Percentiles rank a stretch among this genome's conserved stretches.
These are phyloP conservation scores for Hansfordia pulvinata DNA, from an alignment of 2,329 filamentous ascomycete genomes.

Conservation along the genomic window DNA sequence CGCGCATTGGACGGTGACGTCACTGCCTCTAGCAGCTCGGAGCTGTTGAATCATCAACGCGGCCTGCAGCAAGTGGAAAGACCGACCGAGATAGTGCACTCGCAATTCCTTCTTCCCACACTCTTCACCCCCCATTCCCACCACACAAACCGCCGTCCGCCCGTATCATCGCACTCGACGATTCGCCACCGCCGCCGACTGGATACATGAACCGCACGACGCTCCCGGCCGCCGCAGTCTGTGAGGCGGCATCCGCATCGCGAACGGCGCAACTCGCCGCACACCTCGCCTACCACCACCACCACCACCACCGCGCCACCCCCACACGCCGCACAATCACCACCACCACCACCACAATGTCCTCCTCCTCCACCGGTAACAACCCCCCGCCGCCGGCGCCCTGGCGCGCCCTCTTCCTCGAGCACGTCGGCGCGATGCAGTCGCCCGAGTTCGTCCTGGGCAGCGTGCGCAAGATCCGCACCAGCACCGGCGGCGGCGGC, in stretches of 20 bases:
- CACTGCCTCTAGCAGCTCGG: too few relatives aligned
- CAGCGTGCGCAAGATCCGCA: slow-evolving; percentile 28
- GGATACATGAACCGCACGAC: too few relatives aligned
- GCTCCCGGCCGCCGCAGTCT: too few relatives aligned
- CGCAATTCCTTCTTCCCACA: too few relatives aligned
- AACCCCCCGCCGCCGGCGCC: slow-evolving; percentile 26
- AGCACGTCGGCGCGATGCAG: slow-evolving; percentile 32
- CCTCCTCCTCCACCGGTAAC: slow-evolving; percentile 7
- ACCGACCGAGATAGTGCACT: too few relatives aligned
- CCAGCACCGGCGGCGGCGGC: slow-evolving; percentile 5
- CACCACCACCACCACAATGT: slow-evolving; percentile 5
- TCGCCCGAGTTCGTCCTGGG: slow-evolving; percentile 35
- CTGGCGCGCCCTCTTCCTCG: slow-evolving; percentile 37
- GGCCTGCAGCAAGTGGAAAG: too few relatives aligned
- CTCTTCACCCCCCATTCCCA: too few relatives aligned
- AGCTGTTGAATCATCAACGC: too few relatives aligned
- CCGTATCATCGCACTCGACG: too few relatives aligned
- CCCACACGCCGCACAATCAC: slow-evolving; percentile 1
- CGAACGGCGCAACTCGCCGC: background rate
- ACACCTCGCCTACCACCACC: slow-evolving; percentile 2
- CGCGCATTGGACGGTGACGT: too few relatives aligned
- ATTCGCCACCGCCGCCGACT: too few relatives aligned
- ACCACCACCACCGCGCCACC: slow-evolving; percentile 5
- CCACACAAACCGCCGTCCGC: too few relatives aligned
- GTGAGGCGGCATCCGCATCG: background rate